These are phyloP conservation scores for Vitis rupestris DNA, from an alignment of 164 flowering plant genomes.

Conservation along the genomic window DNA sequence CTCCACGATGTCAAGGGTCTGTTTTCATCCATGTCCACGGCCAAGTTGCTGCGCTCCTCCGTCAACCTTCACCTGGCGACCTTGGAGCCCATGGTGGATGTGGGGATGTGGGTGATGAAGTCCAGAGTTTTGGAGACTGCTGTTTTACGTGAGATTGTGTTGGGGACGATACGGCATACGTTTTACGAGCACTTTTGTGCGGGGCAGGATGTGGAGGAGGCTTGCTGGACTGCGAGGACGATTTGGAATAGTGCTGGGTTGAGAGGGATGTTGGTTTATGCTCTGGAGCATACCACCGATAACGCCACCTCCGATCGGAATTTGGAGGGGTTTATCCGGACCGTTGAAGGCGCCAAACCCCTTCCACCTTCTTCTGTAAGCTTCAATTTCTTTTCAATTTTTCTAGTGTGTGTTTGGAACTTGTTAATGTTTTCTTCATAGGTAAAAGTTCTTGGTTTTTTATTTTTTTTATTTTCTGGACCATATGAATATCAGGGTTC, in stretches of 20 bases:
- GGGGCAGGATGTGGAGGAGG: conserved; percentile 41
- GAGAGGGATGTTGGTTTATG: conserved; percentile 72
- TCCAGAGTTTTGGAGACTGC: conserved; percentile 48
- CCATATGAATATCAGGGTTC: not conserved
- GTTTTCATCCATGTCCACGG: conserved; percentile 49
- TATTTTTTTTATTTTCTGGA: not conserved
- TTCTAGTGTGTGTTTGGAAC: not conserved
- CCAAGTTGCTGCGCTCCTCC: conserved; percentile 44
- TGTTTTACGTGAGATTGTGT: conserved; percentile 22
- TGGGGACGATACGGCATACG: conserved; percentile 37
- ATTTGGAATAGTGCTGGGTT: conserved; percentile 51
- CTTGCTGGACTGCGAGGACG: not conserved
- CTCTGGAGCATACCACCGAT: conserved; percentile 63
- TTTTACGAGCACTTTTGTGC: conserved; percentile 83
- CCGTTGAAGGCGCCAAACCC: conserved; percentile 45
- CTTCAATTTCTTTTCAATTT: not conserved
- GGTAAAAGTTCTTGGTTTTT: not conserved
- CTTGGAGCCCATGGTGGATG: conserved; percentile 57
- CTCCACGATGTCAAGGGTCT: conserved; percentile 43
- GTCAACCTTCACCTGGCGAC: conserved; percentile 49
- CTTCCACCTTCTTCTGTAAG: conserved; percentile 73
- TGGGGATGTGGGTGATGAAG: conserved; percentile 66
- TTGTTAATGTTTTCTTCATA: not conserved
- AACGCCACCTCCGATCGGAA: conserved; percentile 64
- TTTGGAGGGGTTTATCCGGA: conserved; percentile 45